A percentile compares a stretch with the other conserved stretches of the same genome.
phyloP scores from a whole-genome alignment of 106 monocot genomes.

The Dioscorea dumetorum region DNA sequence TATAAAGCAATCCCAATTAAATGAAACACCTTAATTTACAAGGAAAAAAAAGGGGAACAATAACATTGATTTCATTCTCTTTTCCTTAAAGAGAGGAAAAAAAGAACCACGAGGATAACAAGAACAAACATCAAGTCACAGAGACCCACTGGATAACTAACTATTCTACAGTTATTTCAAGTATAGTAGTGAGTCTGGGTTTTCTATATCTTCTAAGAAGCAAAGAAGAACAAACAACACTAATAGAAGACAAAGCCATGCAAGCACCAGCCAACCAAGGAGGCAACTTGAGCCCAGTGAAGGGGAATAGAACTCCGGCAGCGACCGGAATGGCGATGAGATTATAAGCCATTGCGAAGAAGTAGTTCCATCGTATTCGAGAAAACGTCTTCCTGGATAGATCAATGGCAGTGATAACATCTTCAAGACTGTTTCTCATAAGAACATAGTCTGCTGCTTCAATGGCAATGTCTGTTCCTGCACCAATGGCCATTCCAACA shows the following conservation, averaged over 20 bases:
- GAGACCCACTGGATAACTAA: not conserved
- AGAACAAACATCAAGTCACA: not conserved
- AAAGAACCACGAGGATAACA: not conserved
- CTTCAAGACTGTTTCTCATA: conserved; percentile 80
- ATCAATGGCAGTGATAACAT: conserved; percentile 91
- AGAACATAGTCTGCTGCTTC: conserved; percentile 94
- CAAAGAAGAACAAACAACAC: conserved; percentile 90
- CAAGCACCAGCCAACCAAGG: conserved; percentile 93
- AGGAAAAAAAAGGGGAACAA: too few species aligned
- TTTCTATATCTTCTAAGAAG: conserved; percentile 76
- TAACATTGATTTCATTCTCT: too few species aligned
- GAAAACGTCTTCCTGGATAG: conserved; percentile 87
- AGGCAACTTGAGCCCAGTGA: conserved; percentile 59
- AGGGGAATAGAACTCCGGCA: conserved; percentile 84
- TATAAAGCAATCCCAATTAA: too few species aligned
- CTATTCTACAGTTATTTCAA: conserved; percentile 86
- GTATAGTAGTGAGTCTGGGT: conserved; percentile 82
- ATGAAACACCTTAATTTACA: too few species aligned
- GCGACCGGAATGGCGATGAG: conserved; percentile 76
- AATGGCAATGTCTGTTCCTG: conserved; percentile 88
- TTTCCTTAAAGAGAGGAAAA: too few species aligned
- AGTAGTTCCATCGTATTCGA: conserved; percentile 76
- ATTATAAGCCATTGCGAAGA: conserved; percentile 89
- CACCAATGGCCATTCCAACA: conserved; percentile 92
- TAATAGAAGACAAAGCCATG: conserved; percentile 91